Percentiles rank a stretch among this genome's conserved stretches.
Conservation (phyloP, 495 filamentous ascomycete genomes). For the Trichoderma erinaceum region DNA sequence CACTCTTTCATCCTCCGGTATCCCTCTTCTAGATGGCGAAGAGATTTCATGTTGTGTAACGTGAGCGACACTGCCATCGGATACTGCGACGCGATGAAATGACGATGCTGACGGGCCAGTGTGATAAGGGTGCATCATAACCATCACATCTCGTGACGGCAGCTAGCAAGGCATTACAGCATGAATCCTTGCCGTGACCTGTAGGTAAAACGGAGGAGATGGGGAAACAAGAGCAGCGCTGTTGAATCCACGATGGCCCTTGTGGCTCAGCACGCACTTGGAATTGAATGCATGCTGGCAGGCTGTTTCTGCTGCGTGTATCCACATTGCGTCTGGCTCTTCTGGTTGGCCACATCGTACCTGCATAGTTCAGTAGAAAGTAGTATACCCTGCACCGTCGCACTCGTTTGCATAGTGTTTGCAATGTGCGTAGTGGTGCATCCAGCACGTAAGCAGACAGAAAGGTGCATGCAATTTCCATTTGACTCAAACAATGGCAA, state of each 20-base stretch:
- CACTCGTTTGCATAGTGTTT: neutral
- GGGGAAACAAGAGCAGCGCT: neutral
- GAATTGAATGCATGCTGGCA: neutral
- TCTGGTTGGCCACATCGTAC: slow-evolving; percentile 3
- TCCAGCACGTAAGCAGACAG: neutral
- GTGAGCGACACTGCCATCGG: neutral
- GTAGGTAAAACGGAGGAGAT: neutral
- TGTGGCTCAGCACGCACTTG: slow-evolving; percentile 1
- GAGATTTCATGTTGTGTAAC: neutral
- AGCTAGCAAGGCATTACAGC: neutral
- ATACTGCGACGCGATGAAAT: neutral
- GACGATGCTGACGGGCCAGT: slow-evolving; percentile 3
- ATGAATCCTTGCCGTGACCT: neutral
- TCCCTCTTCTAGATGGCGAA: neutral
- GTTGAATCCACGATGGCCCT: slow-evolving; percentile 1
- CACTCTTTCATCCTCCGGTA: neutral
- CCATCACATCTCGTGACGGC: neutral
- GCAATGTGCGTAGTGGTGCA: neutral
- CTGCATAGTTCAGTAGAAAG: neutral
- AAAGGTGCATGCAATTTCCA: neutral
- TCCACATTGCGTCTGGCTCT: neutral
- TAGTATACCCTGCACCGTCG: neutral
- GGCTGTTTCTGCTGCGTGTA: neutral
- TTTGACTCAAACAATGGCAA: neutral
- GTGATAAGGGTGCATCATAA: neutral